Conservation (phyloP, 2,329 filamentous ascomycete species). For the Alternaria gaisen region DNA sequence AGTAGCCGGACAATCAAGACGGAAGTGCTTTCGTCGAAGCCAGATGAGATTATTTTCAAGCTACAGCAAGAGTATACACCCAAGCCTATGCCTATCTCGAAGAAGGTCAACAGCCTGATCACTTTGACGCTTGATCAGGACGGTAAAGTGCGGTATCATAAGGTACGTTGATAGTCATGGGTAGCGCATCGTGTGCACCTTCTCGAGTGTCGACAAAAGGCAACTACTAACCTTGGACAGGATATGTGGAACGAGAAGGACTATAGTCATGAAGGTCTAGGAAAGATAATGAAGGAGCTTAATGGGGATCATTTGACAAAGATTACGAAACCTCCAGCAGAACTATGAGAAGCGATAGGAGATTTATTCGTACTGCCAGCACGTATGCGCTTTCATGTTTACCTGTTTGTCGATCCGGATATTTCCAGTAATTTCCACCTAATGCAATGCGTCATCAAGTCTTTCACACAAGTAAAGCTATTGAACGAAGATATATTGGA, state of each 20-base stretch:
- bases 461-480: background rate
- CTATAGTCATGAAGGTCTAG: slow-evolving; percentile 64
- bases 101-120: slow-evolving; percentile 64
- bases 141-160: slow-evolving; percentile 67
- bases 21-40: slow-evolving; percentile 52
- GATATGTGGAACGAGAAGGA: slow-evolving; percentile 69
- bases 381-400: no score
- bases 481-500: background rate
- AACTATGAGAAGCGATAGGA: slow-evolving; percentile 11
- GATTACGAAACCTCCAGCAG: slow-evolving; percentile 51
- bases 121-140: slow-evolving; percentile 64
- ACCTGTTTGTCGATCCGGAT: background rate
- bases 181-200: background rate
- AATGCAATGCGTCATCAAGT: background rate
- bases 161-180: slow-evolving; percentile 4
- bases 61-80: slow-evolving; percentile 60
- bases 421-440: background rate
- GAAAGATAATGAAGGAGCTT: slow-evolving; percentile 60
- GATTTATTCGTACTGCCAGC: background rate
- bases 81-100: slow-evolving; percentile 51
- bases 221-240: slow-evolving; percentile 32
- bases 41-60: slow-evolving; percentile 58
- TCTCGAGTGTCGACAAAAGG: no score
- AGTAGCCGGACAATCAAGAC: slow-evolving; percentile 53
- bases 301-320: slow-evolving; percentile 60